Base-by-base conservation (phyloP, 139 green algal species). In the Chlamydomonas incerta region DNA sequence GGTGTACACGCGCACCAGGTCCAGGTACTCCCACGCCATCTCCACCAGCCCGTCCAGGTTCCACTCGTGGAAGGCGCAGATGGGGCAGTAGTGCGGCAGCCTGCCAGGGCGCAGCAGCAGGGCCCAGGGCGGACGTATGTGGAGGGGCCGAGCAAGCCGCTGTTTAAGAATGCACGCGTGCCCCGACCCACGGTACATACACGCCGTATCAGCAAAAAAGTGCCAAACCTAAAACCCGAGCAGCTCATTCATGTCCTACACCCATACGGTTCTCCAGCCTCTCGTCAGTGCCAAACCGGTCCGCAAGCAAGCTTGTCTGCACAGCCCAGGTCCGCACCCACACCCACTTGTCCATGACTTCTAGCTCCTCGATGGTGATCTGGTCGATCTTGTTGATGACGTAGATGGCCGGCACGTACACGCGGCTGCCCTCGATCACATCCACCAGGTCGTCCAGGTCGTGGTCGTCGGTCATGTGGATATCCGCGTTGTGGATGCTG, bases 311-410 rank as follows among this genome's bases (percentile, higher is more conserved):
- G n/a, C n/a, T n/a, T 50, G 41, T 8, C 41, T 50, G 8, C 41
- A 50, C 41, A 8, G 41, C 8, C 6, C 41, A 5, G 41, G 6
- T 50, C 5, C 41, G 8, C 41, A 50, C 41, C 41, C 41, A 50
- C 41, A 50, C 74, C 41, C 37, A 86, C 80, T 85, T 90, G 86
- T 93, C 89, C 89, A 94, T 94, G 21, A 97, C 74, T 29, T 98
- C 94, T 31, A 99, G 93, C 94, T 99, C 97, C 90, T 99, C 96
- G 41, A 99, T 90, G 15, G 95, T 97, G 88, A 98, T 91, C 85
- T 94, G 91, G 88, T 96, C 95, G 47, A 99, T 98, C 94, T 99
- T 99, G 94, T 99, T 99, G 84, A 99, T 91, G 1, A 96, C 98
- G 88, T 99, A 99, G 80, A 99, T 97, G 85, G 89, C 94, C 13